Percentiles rank a stretch among this genome's conserved stretches.
These are phyloP conservation scores for Ceriops decandra DNA, from an alignment of 345 rosid species.

Conservation along the genomic window DNA sequence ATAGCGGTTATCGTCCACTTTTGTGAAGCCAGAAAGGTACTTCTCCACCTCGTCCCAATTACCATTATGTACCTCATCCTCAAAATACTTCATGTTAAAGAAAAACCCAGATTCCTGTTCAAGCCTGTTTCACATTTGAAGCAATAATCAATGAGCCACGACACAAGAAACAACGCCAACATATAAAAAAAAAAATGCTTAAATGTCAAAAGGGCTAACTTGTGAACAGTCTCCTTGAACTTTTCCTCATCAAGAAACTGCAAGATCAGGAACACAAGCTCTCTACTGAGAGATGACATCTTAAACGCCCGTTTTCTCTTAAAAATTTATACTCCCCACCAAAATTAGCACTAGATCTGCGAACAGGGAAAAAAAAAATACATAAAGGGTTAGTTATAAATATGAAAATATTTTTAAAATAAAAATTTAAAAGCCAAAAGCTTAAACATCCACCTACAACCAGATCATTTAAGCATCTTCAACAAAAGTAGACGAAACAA, in stretches of 20 bases:
- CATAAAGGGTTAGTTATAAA: conserved; percentile 25
- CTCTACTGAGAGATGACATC: conserved; percentile 32
- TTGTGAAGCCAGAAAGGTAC: conserved; percentile 30
- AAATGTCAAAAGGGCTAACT: conserved; percentile 13
- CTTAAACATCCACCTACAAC: conserved; percentile 19
- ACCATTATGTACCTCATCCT: conserved; percentile 29
- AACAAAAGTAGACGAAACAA: conserved; percentile 11
- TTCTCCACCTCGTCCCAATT: conserved; percentile 34
- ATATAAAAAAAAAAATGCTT: neutral
- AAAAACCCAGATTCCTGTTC: conserved; percentile 32
- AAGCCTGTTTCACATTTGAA: conserved; percentile 27
- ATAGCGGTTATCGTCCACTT: conserved; percentile 25
- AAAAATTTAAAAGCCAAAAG: neutral
- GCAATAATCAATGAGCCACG: neutral
- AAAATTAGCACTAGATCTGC: conserved; percentile 62
- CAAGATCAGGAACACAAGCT: conserved; percentile 36
- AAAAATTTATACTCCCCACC: conserved; percentile 27
- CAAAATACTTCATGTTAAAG: conserved; percentile 38
- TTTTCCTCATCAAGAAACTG: conserved; percentile 45
- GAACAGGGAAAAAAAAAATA: neutral
- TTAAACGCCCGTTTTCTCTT: conserved; percentile 32
- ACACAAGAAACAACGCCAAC: neutral
- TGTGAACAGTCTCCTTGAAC: conserved; percentile 32
- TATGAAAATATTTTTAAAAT: conserved; percentile 3
- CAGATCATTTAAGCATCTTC: conserved; percentile 40